Base-by-base conservation (phyloP, 345 rosid species). In the Stellera chamaejasme region DNA sequence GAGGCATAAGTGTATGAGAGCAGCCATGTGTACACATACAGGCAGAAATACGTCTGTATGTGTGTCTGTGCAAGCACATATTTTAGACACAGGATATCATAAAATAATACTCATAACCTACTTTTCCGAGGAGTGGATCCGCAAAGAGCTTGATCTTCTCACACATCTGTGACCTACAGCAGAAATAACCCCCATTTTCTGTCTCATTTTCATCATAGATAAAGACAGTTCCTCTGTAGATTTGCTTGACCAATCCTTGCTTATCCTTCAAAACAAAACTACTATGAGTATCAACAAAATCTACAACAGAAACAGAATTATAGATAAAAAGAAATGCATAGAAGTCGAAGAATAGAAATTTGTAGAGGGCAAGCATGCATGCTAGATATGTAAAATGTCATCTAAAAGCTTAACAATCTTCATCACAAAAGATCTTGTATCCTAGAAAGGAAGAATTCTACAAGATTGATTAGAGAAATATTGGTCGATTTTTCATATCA, bases 221-320 rank as follows among this genome's bases (percentile, higher is more conserved):
- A 61, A 89, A 93, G 61, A 93, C 44, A 60, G 76, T 66, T 45
- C 99, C 97, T 69, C 96, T 72, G 64, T 93, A 93, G 26, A 89
- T 82, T 77, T 89, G 90, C 76, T 75, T 89, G 25, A 82, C 82
- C 70, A 75, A 68, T 59, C 99, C 99, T 76, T 93, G 82, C 75
- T 73, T 81, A 76, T 80, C 97, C 99, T 93, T 77, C 70, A 79
- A 68, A 50, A 47, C 9, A 2, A 32, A 32, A 32, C 39, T 32
- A 32, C 7, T 32, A 8, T 32, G 39, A 32, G 39, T 1, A 32
- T 32, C 39, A 32, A 32, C 39, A 32, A 32, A 32, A 32, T 32
- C 9, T 2, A 32, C 39, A 32, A 32, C 5, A 8, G 39, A 32
- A 32, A 32, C 5, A 32, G 9, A 32, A 32, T 32, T 32, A 32